Conservation (phyloP, 2,329 filamentous ascomycete genomes). For the Chaetomium strumarium region DNA sequence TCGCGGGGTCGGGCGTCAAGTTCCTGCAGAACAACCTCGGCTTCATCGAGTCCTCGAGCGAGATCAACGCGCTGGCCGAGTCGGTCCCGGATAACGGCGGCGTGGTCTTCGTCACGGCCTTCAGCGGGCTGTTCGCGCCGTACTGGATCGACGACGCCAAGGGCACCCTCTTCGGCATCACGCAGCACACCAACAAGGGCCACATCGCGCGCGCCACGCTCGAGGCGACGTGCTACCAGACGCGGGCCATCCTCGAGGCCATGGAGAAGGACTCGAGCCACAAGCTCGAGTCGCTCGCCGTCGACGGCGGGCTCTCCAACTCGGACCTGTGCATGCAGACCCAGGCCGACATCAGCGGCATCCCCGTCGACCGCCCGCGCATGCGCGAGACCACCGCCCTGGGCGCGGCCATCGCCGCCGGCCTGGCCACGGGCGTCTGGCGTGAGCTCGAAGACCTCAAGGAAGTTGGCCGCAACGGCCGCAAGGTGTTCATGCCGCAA, state of each 20-base stretch:
- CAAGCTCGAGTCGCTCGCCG: slow-evolving; percentile 66
- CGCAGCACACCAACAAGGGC: slow-evolving; percentile 75
- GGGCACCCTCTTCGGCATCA: slow-evolving; percentile 82
- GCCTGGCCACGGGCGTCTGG: slow-evolving; percentile 78
- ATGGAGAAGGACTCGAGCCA: slow-evolving; percentile 84
- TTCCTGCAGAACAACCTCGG: slow-evolving; percentile 62
- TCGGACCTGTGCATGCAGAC: slow-evolving; percentile 88
- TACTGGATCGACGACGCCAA: slow-evolving; percentile 95
- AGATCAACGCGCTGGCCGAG: slow-evolving; percentile 46
- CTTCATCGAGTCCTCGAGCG: slow-evolving; percentile 47
- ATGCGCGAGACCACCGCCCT: slow-evolving; percentile 91
- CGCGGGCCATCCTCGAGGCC: slow-evolving; percentile 82
- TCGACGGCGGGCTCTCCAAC: slow-evolving; percentile 86
- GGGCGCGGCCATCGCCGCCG: slow-evolving; percentile 82
- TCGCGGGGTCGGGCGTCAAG: slow-evolving; percentile 74
- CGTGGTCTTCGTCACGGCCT: slow-evolving; percentile 82
- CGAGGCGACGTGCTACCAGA: slow-evolving; percentile 89
- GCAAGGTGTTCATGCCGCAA: slow-evolving; percentile 63
- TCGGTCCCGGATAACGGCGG: slow-evolving; percentile 68
- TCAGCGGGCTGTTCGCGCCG: slow-evolving; percentile 83
- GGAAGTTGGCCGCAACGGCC: slow-evolving; percentile 64
- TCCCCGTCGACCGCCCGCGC: slow-evolving; percentile 73
- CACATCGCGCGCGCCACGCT: slow-evolving; percentile 86
- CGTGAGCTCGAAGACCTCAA: slow-evolving; percentile 66
- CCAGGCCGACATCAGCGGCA: slow-evolving; percentile 77